Conservation (phyloP, 2,329 filamentous ascomycete genomes). For the Botryotinia globosa region DNA sequence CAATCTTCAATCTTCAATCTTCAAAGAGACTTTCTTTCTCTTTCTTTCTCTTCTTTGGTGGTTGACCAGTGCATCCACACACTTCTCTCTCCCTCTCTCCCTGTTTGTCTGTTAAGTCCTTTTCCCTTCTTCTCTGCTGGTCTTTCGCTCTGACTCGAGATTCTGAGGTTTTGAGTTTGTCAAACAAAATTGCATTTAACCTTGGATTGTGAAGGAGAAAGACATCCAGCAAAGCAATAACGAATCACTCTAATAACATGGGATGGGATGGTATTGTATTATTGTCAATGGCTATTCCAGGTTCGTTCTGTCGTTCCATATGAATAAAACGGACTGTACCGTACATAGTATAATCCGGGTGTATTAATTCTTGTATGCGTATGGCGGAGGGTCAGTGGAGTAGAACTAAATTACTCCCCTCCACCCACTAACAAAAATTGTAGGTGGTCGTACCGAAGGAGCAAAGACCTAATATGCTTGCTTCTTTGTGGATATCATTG, state of each 20-base stretch:
- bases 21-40: conserved; percentile 6
- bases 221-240: not conserved
- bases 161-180: not conserved
- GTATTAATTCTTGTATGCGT: conserved; percentile 1
- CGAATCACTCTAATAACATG: not conserved
- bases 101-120: not conserved
- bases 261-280: not conserved
- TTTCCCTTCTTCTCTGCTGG: not conserved
- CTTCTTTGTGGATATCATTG: conserved; percentile 11
- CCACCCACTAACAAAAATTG: conserved; percentile 1
- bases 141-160: not conserved
- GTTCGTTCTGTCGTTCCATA: conserved; percentile 3
- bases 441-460: conserved; percentile 4
- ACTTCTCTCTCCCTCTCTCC: no score
- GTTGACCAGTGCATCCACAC: not conserved
- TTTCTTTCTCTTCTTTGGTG: not conserved
- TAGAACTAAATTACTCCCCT: conserved; percentile 15
- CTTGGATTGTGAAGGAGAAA: not conserved
- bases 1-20: conserved; percentile 4
- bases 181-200: not conserved
- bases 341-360: conserved; percentile 1
- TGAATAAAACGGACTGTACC: not conserved
- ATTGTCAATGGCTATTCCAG: not conserved
- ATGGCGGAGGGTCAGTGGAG: conserved; percentile 11
- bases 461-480: conserved; percentile 15